phyloP scores from a whole-genome alignment of 2,329 filamentous ascomycete species.

The Trichoderma sp. region DNA sequence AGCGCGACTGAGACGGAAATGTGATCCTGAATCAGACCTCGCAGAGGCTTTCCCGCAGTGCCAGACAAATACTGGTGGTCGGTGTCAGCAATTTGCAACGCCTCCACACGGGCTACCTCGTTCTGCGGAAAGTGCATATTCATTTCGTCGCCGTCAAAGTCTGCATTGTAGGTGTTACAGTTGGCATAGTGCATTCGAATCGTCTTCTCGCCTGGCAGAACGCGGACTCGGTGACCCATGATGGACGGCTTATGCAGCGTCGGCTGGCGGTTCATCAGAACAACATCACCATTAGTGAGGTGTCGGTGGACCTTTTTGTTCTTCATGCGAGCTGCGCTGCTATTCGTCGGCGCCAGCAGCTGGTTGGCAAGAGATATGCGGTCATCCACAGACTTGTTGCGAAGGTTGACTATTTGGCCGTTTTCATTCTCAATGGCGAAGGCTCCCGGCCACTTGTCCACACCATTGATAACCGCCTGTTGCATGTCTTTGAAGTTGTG shows the following conservation, averaged over 20 bases:
- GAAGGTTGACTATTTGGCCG: conserved; percentile 83
- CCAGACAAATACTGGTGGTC: conserved; percentile 96
- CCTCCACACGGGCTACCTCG: conserved; percentile 88
- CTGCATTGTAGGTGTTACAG: conserved; percentile 98
- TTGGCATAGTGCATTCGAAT: conserved; percentile 99
- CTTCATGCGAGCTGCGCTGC: conserved; percentile 67
- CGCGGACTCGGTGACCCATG: conserved; percentile 93
- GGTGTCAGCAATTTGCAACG: conserved; percentile 88
- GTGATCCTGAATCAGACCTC: conserved; percentile 97
- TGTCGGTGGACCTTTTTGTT: conserved; percentile 98
- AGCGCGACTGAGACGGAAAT: conserved; percentile 91
- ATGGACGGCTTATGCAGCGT: conserved; percentile 98
- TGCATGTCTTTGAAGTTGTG: conserved; percentile 97
- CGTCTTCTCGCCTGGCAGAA: conserved; percentile 90
- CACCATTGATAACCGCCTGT: conserved; percentile 91
- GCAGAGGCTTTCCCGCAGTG: conserved; percentile 86
- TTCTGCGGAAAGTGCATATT: conserved; percentile 99
- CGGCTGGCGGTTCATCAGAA: conserved; percentile 97
- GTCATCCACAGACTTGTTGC: conserved; percentile 84
- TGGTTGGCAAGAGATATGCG: conserved; percentile 88
- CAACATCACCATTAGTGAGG: conserved; percentile 92
- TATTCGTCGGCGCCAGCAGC: conserved; percentile 78
- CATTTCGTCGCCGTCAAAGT: conserved; percentile 99
- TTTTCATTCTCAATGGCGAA: conserved; percentile 94
- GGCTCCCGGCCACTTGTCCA: conserved; percentile 90